Percentiles rank a stretch among this genome's conserved stretches.
Evolutionary conservation across 2,329 filamentous ascomycete genomes (phyloP).

Genomic region (Colletotrichum eremochloae): DNA sequence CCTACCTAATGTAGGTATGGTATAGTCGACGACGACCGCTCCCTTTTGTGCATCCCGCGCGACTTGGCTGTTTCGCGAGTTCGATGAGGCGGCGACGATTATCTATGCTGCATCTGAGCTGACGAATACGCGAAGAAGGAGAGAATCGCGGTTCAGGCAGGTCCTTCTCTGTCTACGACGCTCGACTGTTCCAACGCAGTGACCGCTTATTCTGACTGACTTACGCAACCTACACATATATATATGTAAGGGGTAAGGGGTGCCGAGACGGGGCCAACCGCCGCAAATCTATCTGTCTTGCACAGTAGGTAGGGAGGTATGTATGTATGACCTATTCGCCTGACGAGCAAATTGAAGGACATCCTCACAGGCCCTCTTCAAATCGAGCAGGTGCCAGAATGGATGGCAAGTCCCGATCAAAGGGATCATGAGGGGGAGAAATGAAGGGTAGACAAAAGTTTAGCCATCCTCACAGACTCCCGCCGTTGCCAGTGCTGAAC

Average conservation of each 20-base stretch:
- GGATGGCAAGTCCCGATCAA: not conserved
- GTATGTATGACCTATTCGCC: not conserved
- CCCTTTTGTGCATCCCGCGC: not conserved
- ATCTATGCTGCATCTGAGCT: not conserved
- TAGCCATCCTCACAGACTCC: slow-evolving; percentile 11
- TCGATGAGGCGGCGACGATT: not conserved
- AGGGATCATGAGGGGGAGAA: not conserved
- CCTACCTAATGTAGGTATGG: too few relatives aligned
- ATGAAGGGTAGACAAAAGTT: not conserved
- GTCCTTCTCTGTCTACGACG: not conserved
- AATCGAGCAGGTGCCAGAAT: slow-evolving; percentile 18
- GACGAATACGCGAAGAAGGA: not conserved
- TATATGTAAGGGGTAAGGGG: slow-evolving; percentile 4
- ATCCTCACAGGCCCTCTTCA: not conserved
- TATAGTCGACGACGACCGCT: too few relatives aligned
- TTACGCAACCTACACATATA: not conserved
- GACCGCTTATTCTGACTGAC: not conserved
- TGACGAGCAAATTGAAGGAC: not conserved
- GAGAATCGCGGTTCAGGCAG: not conserved
- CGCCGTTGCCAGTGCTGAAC: not conserved
- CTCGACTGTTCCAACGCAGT: not conserved
- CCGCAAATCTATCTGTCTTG: not conserved
- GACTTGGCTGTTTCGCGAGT: not conserved
- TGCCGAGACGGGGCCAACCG: not conserved
- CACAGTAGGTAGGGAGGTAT: not conserved